Percentiles rank a stretch among this genome's conserved stretches.
phyloP scores from a whole-genome alignment of 495 filamentous ascomycete genomes.

The Halenospora varia region DNA sequence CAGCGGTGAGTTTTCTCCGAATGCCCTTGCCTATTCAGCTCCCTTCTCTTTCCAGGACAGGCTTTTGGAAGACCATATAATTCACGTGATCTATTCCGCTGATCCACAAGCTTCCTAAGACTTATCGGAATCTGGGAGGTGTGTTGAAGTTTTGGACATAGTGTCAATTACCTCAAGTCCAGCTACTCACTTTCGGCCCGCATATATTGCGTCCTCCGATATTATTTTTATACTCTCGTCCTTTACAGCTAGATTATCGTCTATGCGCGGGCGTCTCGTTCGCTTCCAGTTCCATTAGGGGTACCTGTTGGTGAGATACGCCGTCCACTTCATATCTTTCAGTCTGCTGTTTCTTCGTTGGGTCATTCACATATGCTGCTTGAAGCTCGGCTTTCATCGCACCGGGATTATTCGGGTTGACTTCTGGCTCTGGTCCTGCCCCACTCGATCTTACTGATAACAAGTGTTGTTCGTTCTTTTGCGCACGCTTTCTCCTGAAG shows the following conservation, averaged over 20 bases:
- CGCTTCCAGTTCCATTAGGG: not conserved
- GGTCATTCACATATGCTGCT: not conserved
- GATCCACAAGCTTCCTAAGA: not conserved
- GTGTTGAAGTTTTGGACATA: not conserved
- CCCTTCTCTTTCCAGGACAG: no score
- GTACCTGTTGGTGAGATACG: not conserved
- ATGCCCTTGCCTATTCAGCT: conserved; percentile 1
- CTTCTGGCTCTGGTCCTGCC: not conserved
- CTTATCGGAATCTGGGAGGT: not conserved
- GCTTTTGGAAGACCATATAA: no score
- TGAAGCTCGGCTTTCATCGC: not conserved
- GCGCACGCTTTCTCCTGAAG: not conserved
- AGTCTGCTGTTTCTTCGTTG: no score
- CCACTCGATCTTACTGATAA: not conserved
- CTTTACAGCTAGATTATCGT: no score
- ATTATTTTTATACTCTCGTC: no score
- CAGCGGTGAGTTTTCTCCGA: conserved; percentile 14
- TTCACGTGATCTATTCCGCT: not conserved
- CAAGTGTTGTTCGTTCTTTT: not conserved
- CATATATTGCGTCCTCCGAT: not conserved
- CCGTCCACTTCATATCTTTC: not conserved
- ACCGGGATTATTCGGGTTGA: not conserved
- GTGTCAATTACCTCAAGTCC: not conserved
- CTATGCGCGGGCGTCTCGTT: not conserved
- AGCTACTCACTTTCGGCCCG: not conserved